Evolutionary conservation across 495 filamentous ascomycete genomes (phyloP).

Genomic region (Hypoxylon lenormandii): DNA sequence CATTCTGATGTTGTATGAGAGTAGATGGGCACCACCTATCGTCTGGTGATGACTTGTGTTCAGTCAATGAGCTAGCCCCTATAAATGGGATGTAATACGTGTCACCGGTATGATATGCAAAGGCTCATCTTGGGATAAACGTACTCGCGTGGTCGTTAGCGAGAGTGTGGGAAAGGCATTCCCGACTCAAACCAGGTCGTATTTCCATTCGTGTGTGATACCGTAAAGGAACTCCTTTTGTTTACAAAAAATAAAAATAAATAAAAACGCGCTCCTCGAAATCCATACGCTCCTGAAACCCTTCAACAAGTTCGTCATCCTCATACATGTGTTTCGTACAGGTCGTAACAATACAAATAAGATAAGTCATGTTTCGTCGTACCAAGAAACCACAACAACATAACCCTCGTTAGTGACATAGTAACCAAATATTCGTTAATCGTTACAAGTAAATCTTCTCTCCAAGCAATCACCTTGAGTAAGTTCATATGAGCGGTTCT

Average conservation of each 20-base stretch:
- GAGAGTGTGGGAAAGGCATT: no score
- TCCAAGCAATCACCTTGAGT: not conserved
- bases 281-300: slow-evolving; percentile 1
- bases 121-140: no score
- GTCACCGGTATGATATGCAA: no score
- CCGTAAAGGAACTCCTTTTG: slow-evolving; percentile 1
- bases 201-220: slow-evolving; percentile 12
- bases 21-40: no score
- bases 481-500: not conserved
- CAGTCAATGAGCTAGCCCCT: no score
- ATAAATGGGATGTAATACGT: no score
- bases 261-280: not conserved
- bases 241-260: not conserved
- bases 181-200: not conserved
- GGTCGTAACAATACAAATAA: slow-evolving; percentile 32
- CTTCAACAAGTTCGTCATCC: slow-evolving; percentile 18
- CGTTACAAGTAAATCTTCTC: slow-evolving; percentile 6
- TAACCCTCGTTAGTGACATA: slow-evolving; percentile 31
- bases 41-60: no score
- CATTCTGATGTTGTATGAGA: no score
- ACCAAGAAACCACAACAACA: slow-evolving; percentile 17
- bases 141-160: no score
- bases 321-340: slow-evolving; percentile 38
- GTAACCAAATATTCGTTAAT: slow-evolving; percentile 15
- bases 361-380: not conserved